Evolutionary conservation across 306 rosid genomes (phyloP).

Genomic region (Quercus parvula): DNA sequence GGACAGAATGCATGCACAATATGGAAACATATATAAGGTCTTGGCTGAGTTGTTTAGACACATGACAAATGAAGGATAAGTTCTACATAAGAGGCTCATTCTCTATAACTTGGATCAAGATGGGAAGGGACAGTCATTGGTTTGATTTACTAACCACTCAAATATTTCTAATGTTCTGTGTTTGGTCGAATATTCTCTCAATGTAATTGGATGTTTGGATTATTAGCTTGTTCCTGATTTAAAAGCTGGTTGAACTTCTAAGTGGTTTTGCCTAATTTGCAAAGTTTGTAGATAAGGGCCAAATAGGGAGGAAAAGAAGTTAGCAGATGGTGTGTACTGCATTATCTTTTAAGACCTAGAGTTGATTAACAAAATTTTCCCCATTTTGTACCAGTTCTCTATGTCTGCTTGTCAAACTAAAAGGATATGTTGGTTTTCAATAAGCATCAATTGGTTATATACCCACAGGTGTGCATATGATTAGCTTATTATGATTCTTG

Average conservation of each 20-base stretch:
- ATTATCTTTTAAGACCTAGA: background rate
- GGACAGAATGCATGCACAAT: too few relatives aligned
- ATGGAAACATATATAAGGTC: too few relatives aligned
- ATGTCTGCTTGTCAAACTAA: background rate
- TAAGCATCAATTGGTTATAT: constrained; percentile 28
- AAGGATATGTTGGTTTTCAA: background rate
- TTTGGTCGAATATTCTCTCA: background rate
- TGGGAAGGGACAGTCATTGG: too few relatives aligned
- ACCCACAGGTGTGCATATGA: constrained; percentile 24
- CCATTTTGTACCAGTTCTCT: too few relatives aligned
- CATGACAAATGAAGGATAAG: too few relatives aligned
- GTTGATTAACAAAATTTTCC: background rate
- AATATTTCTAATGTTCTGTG: background rate
- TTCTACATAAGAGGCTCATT: too few relatives aligned
- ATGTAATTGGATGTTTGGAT: background rate
- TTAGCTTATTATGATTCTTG: too few relatives aligned
- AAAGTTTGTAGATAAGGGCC: background rate
- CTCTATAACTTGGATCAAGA: too few relatives aligned
- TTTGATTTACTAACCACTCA: background rate
- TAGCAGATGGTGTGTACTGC: too few relatives aligned
- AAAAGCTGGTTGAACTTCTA: background rate
- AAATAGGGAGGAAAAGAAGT: background rate
- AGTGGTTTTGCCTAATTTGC: background rate
- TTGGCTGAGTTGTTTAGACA: too few relatives aligned
- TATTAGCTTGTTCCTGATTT: background rate